Evolutionary conservation across 1,284 basidiomycete genomes (phyloP).

Genomic region (Cryptococcus maquisensis): DNA sequence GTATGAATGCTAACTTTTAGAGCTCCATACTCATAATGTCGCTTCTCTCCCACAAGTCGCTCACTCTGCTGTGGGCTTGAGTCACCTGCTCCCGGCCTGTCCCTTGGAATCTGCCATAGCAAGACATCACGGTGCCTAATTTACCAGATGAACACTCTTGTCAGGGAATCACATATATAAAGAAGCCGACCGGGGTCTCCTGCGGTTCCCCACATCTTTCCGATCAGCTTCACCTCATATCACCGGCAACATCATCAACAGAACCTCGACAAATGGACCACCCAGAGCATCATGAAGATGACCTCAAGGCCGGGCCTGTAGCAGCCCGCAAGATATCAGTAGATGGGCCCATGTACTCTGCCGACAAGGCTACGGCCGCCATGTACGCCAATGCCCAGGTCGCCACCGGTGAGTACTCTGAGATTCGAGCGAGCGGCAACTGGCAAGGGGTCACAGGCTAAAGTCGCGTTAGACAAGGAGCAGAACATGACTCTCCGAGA

Average conservation of each 20-base stretch:
- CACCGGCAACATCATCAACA: too few species aligned
- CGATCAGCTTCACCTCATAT: neutral
- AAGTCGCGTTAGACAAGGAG: slow-evolving; percentile 35
- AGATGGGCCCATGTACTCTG: neutral
- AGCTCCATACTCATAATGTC: too few species aligned
- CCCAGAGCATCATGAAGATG: too few species aligned
- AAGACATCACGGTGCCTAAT: neutral
- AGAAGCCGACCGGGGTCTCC: too few species aligned
- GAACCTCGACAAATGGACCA: too few species aligned
- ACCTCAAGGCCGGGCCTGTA: too few species aligned
- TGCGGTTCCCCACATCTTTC: too few species aligned
- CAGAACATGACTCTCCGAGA: slow-evolving; percentile 44
- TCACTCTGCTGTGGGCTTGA: too few species aligned
- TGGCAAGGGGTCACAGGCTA: slow-evolving; percentile 4
- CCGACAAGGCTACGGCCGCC: slow-evolving; percentile 7
- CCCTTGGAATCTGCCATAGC: too few species aligned
- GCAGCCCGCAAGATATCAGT: neutral
- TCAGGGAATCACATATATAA: neutral
- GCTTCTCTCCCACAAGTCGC: too few species aligned
- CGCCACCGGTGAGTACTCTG: slow-evolving; percentile 19
- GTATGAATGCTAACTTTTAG: too few species aligned
- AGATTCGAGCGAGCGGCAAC: neutral
- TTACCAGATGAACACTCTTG: neutral
- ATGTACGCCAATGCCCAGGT: slow-evolving; percentile 27
- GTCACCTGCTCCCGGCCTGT: too few species aligned